These are phyloP conservation scores for Pseudopyrenochaeta lycopersici DNA, from an alignment of 2,329 filamentous ascomycete species.

Conservation along the genomic window DNA sequence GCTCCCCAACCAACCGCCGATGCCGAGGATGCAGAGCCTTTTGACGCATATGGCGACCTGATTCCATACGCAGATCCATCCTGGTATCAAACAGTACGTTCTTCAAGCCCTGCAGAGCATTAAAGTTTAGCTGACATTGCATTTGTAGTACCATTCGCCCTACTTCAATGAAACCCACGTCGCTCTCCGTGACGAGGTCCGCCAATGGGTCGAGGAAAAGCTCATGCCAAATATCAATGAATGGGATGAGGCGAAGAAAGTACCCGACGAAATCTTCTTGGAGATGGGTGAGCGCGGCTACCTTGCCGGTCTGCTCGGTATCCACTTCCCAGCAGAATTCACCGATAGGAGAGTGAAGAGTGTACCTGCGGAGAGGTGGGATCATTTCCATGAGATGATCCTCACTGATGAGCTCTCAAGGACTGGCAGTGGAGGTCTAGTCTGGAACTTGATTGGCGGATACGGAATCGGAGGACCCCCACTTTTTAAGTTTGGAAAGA, in stretches of 20 bases:
- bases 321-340: constrained; percentile 74
- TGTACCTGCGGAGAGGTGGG: constrained; percentile 89
- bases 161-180: constrained; percentile 97
- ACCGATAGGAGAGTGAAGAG: constrained; percentile 75
- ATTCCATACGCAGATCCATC: constrained; percentile 91
- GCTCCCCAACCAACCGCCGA: constrained; percentile 51
- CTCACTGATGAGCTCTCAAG: constrained; percentile 94
- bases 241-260: constrained; percentile 95
- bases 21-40: constrained; percentile 70
- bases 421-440: constrained; percentile 86
- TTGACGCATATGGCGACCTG: constrained; percentile 85
- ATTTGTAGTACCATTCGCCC: constrained; percentile 83
- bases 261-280: constrained; percentile 91
- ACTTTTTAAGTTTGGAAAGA: constrained; percentile 88
- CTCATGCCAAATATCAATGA: constrained; percentile 92
- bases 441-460: constrained; percentile 95
- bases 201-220: constrained; percentile 88
- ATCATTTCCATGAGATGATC: constrained; percentile 97
- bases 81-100: constrained; percentile 91
- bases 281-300: constrained; percentile 76
- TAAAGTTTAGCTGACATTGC: constrained; percentile 7
- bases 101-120: not conserved
- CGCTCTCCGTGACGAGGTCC: constrained; percentile 87
- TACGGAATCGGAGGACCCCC: constrained; percentile 95
- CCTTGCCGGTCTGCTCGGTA: constrained; percentile 77